Evolutionary conservation across 78 protist genomes (phyloP).

Genomic region (Dictyostelium intermedium): DNA sequence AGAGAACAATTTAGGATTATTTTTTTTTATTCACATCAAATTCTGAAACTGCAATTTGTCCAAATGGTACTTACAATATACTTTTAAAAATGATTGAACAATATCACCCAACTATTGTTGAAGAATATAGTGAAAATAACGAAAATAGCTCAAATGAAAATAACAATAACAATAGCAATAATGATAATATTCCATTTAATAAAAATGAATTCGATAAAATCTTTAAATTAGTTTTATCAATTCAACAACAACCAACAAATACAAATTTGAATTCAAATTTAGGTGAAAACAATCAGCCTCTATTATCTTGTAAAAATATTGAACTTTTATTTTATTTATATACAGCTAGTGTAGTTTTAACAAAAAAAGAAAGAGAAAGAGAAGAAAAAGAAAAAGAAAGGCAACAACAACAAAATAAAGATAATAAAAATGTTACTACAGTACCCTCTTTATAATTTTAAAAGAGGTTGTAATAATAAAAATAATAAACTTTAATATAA

Average conservation of each 20-base stretch:
- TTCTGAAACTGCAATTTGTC: slow-evolving; percentile 11
- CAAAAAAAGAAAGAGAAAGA: background rate
- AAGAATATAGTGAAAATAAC: background rate
- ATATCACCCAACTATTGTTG: slow-evolving; percentile 26
- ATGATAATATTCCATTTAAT: background rate
- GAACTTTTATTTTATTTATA: slow-evolving; percentile 40
- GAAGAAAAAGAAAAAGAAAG: background rate
- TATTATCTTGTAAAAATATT: slow-evolving; percentile 22
- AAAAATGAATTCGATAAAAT: background rate
- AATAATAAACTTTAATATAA: background rate
- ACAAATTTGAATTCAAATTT: background rate
- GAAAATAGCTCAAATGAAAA: background rate
- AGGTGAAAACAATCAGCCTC: background rate
- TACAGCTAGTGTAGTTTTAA: slow-evolving; percentile 4
- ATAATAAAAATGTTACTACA: background rate
- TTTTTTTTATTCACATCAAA: slow-evolving; percentile 43
- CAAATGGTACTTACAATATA: slow-evolving; percentile 20
- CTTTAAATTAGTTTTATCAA: background rate
- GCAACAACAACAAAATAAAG: background rate
- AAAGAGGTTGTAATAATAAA: background rate
- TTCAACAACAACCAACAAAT: background rate
- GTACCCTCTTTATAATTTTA: background rate
- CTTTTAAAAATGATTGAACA: slow-evolving; percentile 31
- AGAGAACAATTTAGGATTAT: slow-evolving; percentile 25
- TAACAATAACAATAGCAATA: background rate